Evolutionary conservation across 768 basidiomycete genomes (phyloP), one percentile per base, ranked within the genome.

Genomic region (Suillus ampliporus): DNA sequence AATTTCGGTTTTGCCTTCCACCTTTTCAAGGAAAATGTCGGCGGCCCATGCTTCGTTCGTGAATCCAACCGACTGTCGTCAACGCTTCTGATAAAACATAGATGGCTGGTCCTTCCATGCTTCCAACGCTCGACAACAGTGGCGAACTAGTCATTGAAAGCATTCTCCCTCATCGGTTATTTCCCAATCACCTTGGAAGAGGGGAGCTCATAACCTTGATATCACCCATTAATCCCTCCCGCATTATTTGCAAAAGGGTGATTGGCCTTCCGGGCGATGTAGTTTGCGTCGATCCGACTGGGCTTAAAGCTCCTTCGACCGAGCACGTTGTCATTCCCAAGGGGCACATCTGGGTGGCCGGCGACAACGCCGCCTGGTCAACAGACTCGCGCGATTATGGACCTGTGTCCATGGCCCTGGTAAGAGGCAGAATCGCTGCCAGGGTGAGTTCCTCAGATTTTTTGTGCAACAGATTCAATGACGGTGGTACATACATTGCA

Each of bases 331-430:
- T 87, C 31, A 78, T 98, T 11, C 97, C 97, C 1, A 84, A 84
- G 68, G 94, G 95, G 4, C 91, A 97, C 73, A 75, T 97, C 26
- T 98, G 97, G 97, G 80, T 97, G 35, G 84, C 80, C 56, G 97
- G 97, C 26, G 97, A 99, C 78, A 99, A 99, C 71, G 80, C 90
- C 47, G 81, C 85, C 28, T 82, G 81, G 66, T 95, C 95, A 40
- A 86, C 88, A 15, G 97, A 99, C 78, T 98, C 97, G 13, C 83
- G 97, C 61, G 77, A 81, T n/a, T 97, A 97, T 78, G 97, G 97
- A 0, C 97, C 97, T 26, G 89, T 99, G 4, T 88, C 97, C 0
- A 84, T 92, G 67, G 89, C 85, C 5, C 78, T 97, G 10, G 78
- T 97, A n/a, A 80, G 85, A 65, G 90, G 89, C 5, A 88, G 80